Base-by-base conservation (phyloP, 495 filamentous ascomycete species). In the Viridothelium virens region DNA sequence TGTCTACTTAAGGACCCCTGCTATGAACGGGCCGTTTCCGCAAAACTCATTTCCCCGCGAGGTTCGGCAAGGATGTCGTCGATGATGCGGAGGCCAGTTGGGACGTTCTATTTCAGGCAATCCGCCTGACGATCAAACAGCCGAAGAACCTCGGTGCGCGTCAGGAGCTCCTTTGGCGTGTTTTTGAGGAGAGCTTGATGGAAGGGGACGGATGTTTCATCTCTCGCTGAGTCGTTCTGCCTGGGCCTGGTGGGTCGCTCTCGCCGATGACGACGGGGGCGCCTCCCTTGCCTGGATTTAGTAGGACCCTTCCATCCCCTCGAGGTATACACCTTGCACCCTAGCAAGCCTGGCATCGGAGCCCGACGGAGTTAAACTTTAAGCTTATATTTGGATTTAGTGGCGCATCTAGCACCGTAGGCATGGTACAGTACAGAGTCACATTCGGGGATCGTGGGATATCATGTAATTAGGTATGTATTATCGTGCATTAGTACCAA, bases 371-470 rank as follows among this genome's bases (percentile, higher is more conserved):
- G 25, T 25, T 25, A 25, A 25, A 25, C 25, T 25, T 25, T 25
- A 25, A 25, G 25, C 25, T 25, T 25, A 25, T 25, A 25, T 25
- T 25, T 25, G 25, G 25, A 25, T 25, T 25, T 25, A 25, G 25
- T 25, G 25, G 25, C 25, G 25, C 25, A 25, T 25, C 25, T 25
- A 25, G 25, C 25, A 25, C 25, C 25, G 25, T 25, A 25, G 25
- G 25, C 25, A 25, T 25, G 25, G 25, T 25, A 25, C 25, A 25
- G 25, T 25, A 25, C 25, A 25, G 25, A 25, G 25, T 25, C 53
- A 12, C 18, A 31, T 37, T n/a, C 34, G 16, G 39, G 39, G 16
- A 63, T 37, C 47, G 64, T 66, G 48, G 64, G 37, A 18, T 48
- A 33, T 37, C 48, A 66, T 14, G 48, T 37, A 38, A 36, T 56